phyloP scores from a whole-genome alignment of 257 asterid genomes.

The Plantago ovata region DNA sequence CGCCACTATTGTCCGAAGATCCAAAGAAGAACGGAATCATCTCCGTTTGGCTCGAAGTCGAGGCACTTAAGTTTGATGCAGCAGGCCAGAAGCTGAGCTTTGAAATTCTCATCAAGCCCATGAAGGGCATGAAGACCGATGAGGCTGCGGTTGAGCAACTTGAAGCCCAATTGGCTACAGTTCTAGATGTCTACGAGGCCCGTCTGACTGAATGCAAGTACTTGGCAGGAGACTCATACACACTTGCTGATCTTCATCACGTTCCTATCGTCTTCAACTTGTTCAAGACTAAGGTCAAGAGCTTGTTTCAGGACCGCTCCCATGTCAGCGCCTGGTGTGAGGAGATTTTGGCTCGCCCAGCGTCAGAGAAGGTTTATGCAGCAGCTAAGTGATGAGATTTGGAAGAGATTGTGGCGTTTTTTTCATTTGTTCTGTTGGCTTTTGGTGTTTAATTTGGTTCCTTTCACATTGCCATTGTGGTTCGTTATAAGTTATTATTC shows the following conservation, averaged over 20 bases:
- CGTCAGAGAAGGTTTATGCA: conserved; percentile 36
- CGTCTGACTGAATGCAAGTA: conserved; percentile 38
- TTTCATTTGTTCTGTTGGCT: not conserved
- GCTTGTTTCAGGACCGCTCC: conserved; percentile 40
- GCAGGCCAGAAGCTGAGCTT: conserved; percentile 21
- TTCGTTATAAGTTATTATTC: no score
- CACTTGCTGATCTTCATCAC: conserved; percentile 49
- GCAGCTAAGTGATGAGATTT: conserved; percentile 7
- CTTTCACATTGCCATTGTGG: no score
- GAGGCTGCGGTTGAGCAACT: conserved; percentile 21
- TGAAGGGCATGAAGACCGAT: conserved; percentile 17
- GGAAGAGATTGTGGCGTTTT: conserved; percentile 1
- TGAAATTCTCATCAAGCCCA: conserved; percentile 15
- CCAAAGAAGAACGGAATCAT: conserved; percentile 30
- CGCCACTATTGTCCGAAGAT: conserved; percentile 21
- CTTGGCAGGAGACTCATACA: conserved; percentile 40
- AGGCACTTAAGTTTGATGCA: conserved; percentile 27
- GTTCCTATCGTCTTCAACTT: conserved; percentile 34
- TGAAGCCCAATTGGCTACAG: conserved; percentile 21
- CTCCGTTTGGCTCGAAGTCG: conserved; percentile 37
- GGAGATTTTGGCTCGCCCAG: conserved; percentile 44
- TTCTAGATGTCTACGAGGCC: conserved; percentile 54
- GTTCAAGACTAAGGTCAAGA: conserved; percentile 34
- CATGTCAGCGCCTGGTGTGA: conserved; percentile 39
- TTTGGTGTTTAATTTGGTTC: not conserved